Conservation (phyloP, 345 rosid genomes). For the Pugionium dolabratum region DNA sequence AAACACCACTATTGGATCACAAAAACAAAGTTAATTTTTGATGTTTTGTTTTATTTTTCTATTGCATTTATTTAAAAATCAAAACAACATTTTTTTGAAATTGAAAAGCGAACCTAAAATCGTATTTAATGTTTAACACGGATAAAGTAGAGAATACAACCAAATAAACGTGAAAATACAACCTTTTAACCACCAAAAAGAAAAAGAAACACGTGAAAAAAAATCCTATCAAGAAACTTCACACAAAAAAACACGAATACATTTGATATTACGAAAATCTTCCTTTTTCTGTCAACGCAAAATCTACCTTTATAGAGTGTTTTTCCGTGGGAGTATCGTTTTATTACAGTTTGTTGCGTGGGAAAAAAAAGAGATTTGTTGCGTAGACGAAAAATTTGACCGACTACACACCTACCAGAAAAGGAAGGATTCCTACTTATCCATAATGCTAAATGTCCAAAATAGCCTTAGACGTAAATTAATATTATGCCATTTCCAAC, state of each 20-base stretch:
- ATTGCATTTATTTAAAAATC: no score
- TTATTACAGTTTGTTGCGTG: conserved; percentile 1
- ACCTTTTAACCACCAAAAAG: background rate
- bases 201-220: conserved; percentile 26
- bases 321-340: no score
- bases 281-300: no score
- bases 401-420: conserved; percentile 15
- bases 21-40: no score
- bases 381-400: conserved; percentile 15
- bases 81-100: no score
- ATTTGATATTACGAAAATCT: no score
- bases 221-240: background rate
- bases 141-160: background rate
- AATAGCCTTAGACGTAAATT: conserved; percentile 14
- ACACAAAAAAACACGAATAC: no score
- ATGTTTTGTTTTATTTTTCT: no score
- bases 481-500: background rate
- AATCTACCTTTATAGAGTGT: background rate
- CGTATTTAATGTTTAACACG: no score
- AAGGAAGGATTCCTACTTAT: conserved; percentile 26
- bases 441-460: conserved; percentile 3
- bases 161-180: conserved; percentile 22
- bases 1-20: no score
- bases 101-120: no score
- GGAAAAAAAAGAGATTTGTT: no score